Evolutionary conservation across 805 yeast genomes (phyloP).

Genomic region (Zygotorulaspora danielsina): DNA sequence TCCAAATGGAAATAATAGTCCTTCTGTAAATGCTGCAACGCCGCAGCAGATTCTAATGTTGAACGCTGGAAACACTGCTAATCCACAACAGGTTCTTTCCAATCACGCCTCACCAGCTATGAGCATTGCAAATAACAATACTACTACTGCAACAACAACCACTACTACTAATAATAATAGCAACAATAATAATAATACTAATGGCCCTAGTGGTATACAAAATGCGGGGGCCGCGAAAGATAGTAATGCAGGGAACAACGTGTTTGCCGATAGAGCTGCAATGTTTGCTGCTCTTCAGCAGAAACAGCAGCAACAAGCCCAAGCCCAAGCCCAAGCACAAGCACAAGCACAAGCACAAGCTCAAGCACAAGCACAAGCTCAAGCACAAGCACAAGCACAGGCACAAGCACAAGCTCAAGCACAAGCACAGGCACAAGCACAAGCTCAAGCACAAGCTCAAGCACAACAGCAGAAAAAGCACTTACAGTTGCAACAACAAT

Average conservation of each 20-base stretch:
- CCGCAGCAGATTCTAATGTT: constrained; percentile 28
- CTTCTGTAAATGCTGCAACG: constrained; percentile 18
- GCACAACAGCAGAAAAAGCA: constrained; percentile 37
- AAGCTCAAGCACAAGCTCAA: constrained; percentile 35
- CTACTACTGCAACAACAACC: constrained; percentile 8
- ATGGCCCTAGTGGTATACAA: neutral
- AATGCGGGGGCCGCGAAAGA: constrained; percentile 6
- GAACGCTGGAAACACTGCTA: constrained; percentile 11
- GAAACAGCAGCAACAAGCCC: constrained; percentile 36
- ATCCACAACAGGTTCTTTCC: constrained; percentile 26
- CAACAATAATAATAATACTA: constrained; percentile 6
- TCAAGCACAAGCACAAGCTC: constrained; percentile 35
- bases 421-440: constrained; percentile 24
- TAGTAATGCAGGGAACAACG: constrained; percentile 3
- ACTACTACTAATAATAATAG: constrained; percentile 8
- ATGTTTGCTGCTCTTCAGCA: constrained; percentile 41
- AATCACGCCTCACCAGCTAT: constrained; percentile 17
- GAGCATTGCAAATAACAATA: constrained; percentile 9
- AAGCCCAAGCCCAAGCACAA: constrained; percentile 36
- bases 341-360: constrained; percentile 24
- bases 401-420: constrained; percentile 22
- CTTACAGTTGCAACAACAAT: constrained; percentile 28
- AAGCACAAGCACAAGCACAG: constrained; percentile 37
- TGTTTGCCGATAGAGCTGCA: constrained; percentile 38
- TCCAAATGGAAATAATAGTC: constrained; percentile 12